These are phyloP conservation scores for Solanum tacnaense DNA, from an alignment of 257 asterid species.

Conservation along the genomic window DNA sequence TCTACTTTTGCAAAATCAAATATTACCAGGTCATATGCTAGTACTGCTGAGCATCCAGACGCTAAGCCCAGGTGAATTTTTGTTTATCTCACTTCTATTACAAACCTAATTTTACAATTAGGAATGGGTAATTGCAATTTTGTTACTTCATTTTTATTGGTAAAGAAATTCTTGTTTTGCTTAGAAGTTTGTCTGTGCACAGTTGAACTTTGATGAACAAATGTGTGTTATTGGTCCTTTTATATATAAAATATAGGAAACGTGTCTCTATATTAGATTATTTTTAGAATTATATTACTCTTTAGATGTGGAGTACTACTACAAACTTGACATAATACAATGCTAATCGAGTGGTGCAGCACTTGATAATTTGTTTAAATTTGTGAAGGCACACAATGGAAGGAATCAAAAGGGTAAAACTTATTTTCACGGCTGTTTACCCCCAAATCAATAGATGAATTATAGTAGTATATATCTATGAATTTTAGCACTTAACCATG, in stretches of 20 bases:
- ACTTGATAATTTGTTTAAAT: background rate
- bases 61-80: background rate
- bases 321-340: background rate
- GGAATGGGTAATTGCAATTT: background rate
- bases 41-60: background rate
- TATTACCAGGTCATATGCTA: background rate
- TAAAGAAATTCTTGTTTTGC: too few species aligned
- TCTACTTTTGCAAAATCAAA: background rate
- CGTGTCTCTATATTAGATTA: too few species aligned
- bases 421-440: background rate
- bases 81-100: background rate
- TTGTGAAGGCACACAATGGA: background rate
- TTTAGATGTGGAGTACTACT: too few species aligned
- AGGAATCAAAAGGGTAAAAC: background rate
- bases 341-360: background rate
- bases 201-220: too few species aligned
- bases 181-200: too few species aligned
- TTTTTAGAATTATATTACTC: too few species aligned
- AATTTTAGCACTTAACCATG: background rate
- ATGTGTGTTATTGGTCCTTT: too few species aligned
- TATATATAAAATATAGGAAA: too few species aligned
- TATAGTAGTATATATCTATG: background rate
- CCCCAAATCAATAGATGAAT: background rate
- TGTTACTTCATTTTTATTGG: background rate
- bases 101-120: background rate